phyloP scores from a whole-genome alignment of 2,329 filamentous ascomycete genomes.

The Dryadomyces quercus-mongolicae region DNA sequence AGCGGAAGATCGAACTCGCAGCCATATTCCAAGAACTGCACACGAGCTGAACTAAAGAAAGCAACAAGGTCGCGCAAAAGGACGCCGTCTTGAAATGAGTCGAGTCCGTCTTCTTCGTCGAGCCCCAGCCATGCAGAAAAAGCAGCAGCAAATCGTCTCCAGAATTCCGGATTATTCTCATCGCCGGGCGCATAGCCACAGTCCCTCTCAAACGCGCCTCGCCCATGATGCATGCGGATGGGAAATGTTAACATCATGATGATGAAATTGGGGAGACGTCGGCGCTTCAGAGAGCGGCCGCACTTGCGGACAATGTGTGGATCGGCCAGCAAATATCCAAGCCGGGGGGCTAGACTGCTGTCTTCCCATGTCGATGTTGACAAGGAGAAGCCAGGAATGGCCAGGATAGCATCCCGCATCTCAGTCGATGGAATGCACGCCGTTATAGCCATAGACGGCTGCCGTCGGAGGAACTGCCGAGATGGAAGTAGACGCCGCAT shows the following conservation, averaged over 20 bases:
- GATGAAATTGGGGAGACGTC: constrained; percentile 1
- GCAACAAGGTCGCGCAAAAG: background rate
- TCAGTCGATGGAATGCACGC: background rate
- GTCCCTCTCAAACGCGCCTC: background rate
- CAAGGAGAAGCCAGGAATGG: background rate
- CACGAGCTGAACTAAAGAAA: background rate
- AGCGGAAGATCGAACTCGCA: background rate
- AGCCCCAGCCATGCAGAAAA: constrained; percentile 2
- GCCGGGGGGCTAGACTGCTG: background rate
- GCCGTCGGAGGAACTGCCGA: background rate
- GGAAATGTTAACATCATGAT: constrained; percentile 2
- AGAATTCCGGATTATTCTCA: constrained; percentile 3
- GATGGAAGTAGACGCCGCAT: background rate
- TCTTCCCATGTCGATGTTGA: background rate
- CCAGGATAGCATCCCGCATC: background rate
- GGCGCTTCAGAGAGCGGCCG: constrained; percentile 2
- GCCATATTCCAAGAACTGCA: background rate
- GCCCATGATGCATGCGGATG: background rate
- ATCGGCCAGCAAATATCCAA: constrained; percentile 1
- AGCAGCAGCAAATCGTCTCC: background rate
- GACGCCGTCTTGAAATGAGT: background rate
- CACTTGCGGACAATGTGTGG: background rate
- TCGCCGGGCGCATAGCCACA: constrained; percentile 1
- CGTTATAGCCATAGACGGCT: background rate
- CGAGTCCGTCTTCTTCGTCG: background rate